Percentiles rank a stretch among this genome's conserved stretches.
phyloP scores from a whole-genome alignment of 2,329 filamentous ascomycete species.

The Thielaviopsis punctulata region DNA sequence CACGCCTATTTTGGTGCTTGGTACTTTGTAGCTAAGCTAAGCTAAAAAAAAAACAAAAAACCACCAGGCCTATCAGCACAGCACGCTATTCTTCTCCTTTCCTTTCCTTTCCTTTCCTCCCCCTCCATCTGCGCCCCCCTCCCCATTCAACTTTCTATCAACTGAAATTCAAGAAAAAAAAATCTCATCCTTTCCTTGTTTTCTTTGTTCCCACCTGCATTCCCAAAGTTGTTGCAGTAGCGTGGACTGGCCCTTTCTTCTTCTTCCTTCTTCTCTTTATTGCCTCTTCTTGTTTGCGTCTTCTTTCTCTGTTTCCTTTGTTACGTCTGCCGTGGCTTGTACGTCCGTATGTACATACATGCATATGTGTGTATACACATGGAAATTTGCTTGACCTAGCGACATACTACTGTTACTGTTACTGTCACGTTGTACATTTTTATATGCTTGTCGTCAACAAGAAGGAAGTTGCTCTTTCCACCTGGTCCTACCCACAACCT shows the following conservation, averaged over 20 bases:
- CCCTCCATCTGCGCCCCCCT: neutral
- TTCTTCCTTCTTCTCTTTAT: neutral
- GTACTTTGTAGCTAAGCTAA: neutral
- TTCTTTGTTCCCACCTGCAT: neutral
- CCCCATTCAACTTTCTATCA: neutral
- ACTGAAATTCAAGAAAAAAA: neutral
- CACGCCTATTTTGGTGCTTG: neutral
- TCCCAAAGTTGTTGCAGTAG: neutral
- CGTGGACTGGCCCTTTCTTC: neutral
- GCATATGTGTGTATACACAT: no score
- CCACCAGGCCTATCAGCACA: neutral
- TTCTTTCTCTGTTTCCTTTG: neutral
- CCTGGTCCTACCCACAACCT: no score
- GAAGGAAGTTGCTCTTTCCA: no score
- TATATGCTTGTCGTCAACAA: no score
- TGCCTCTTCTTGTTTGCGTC: neutral
- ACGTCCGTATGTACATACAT: no score
- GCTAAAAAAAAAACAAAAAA: neutral
- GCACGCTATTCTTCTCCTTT: neutral
- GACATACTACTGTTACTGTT: no score
- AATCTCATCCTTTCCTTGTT: constrained; percentile 3
- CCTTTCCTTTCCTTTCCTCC: constrained; percentile 1
- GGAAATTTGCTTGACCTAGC: no score
- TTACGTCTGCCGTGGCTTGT: neutral
- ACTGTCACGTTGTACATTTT: no score